Base-by-base conservation (phyloP, 148 eudicot genomes). In the Beta vulgaris region DNA sequence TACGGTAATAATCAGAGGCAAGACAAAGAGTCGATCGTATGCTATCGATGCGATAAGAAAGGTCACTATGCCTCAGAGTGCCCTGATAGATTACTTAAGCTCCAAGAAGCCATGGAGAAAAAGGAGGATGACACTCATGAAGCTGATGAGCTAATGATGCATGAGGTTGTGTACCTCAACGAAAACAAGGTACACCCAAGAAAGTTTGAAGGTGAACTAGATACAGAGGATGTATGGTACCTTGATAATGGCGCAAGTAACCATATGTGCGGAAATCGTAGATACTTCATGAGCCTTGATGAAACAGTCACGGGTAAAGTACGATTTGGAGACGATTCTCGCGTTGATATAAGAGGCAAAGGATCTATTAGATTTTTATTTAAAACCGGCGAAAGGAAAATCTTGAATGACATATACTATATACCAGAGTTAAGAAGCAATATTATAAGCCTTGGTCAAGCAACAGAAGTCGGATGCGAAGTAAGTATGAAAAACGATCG, bases 161-260 rank as follows among this genome's bases (percentile, higher is more conserved):
- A 64, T 21, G 68, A 64, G 40, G 68, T 64, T 23, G 69, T 64
- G 6, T 35, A 14, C 14, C 44, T 64, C 7, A 64, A 64, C 13
- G 69, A 64, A 23, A 36, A 28, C 16, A 64, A 18, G 0, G 44
- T 64, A 8, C 18, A 35, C 15, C 23, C 44, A 36, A 35, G 21
- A 4, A 35, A 15, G n/a, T 37, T 35, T 35, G 44, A 35, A 15
- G 7, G n/a, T 2, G 15, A 35, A 16, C 5, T 8, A 34, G 69
- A 64, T 19, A 13, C 4, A 16, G 9, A 15, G 8, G 40, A 36
- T 40, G 26, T 64, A 2, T 64, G 69, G 44, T 64, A 64, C 43
- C 23, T 64, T 2, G 69, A 64, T 23, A 64, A 64, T 36, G 69
- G 69, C 2, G 69, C 44, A 16, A 64, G 69, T 28, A 64, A 64